Evolutionary conservation across 345 rosid genomes (phyloP), one percentile per base, ranked within the genome.

Genomic region (Aethionema arabicum): DNA sequence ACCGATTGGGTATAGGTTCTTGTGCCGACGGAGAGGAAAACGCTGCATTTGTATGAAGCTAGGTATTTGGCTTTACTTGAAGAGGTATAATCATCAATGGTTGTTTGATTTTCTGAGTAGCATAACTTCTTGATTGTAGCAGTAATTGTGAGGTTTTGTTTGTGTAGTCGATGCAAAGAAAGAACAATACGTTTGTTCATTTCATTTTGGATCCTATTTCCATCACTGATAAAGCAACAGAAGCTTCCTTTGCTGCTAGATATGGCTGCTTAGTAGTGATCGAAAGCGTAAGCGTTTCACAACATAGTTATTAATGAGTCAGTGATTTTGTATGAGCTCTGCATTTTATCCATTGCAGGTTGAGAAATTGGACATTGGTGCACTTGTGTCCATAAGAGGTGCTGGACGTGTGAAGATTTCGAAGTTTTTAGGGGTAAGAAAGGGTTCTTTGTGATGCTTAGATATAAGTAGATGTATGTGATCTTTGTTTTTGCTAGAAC

Each of bases 21-120:
- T 61, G 82, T 88, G 21, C 96, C 93, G 37, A 76, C 88, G 3
- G 96, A 88, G 87, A 82, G 73, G 40, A 88, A 88, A 77, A 72
- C 70, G 13, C 64, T 88, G 72, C 90, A 88, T 79, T 59, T 88
- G 15, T 86, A 82, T 52, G 93, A 88, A 77, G 93, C 96, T 49
- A 76, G 88, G 63, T 85, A 84, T 70, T 63, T 86, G 63, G 78
- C 93, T 61, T 44, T 86, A 64, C 80, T 88, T 57, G 93, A 88
- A 62, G 88, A 85, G 88, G 96, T 85, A 85, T 12, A 5, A 14
- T 44, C 9, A 41, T 7, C n/a, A 6, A 41, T 4, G 7, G 7
- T 7, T 46, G 2, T 30, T 46, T 46, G 6, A 7, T 4, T 11
- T 11, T 12, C 5, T 42, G n/a, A 4, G 52, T 32, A 7, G 32